Percentiles rank a stretch among this genome's conserved stretches.
These are phyloP conservation scores for Fusarium sp. DNA, from an alignment of 2,329 filamentous ascomycete genomes.

Conservation along the genomic window DNA sequence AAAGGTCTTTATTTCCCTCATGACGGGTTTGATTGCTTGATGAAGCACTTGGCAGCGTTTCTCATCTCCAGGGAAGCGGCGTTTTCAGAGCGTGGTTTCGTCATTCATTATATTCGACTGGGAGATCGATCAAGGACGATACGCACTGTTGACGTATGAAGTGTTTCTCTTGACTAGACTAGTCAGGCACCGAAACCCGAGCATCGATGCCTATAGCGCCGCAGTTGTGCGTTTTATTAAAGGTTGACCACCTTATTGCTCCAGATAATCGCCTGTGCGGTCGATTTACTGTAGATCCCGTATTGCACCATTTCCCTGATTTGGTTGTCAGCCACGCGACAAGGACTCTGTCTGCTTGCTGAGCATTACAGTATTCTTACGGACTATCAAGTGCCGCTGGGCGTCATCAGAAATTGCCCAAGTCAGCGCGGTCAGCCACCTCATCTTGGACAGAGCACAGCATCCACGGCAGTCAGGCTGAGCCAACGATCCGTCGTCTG, in stretches of 20 bases:
- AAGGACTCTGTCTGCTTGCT: background rate
- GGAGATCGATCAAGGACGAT: conserved; percentile 10
- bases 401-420: conserved; percentile 19
- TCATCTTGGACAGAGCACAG: conserved; percentile 5
- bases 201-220: conserved; percentile 30
- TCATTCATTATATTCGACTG: conserved; percentile 20
- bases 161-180: conserved; percentile 31
- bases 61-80: conserved; percentile 8
- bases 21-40: conserved; percentile 6
- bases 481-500: conserved; percentile 19
- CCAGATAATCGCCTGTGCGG: conserved; percentile 17
- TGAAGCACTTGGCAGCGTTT: conserved; percentile 13
- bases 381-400: conserved; percentile 2
- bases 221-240: conserved; percentile 22
- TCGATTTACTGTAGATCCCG: conserved; percentile 23
- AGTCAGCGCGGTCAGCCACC: conserved; percentile 6
- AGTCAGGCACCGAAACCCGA: conserved; percentile 35
- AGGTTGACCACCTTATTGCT: conserved; percentile 22
- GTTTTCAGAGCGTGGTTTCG: conserved; percentile 12
- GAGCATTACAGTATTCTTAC: background rate
- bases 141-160: conserved; percentile 34
- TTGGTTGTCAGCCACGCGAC: conserved; percentile 37
- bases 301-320: conserved; percentile 34
- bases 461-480: background rate
- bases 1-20: conserved; percentile 14